These are phyloP conservation scores for Cystoisospora suis DNA, from an alignment of 169 alveolate genomes.

Conservation along the genomic window DNA sequence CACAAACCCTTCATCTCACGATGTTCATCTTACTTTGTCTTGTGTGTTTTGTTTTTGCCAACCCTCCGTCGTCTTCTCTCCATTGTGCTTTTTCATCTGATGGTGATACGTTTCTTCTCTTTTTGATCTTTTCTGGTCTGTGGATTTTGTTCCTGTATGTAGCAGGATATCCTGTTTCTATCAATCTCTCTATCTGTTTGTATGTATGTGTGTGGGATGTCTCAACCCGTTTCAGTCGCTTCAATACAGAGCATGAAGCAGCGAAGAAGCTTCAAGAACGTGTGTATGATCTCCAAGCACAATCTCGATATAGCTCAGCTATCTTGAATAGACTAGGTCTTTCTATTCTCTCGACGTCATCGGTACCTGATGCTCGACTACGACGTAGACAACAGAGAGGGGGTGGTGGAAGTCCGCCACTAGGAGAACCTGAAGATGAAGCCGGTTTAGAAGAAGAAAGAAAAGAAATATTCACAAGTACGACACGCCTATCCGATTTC, in stretches of 20 bases:
- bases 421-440: not conserved
- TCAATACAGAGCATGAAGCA: conserved; percentile 57
- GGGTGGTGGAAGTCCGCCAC: not conserved
- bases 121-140: no score
- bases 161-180: no score
- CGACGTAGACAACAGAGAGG: not conserved
- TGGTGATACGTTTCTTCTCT: no score
- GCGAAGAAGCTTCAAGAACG: conserved; percentile 47
- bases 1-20: no score
- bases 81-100: no score
- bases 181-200: no score
- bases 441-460: not conserved
- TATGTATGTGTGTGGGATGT: no score
- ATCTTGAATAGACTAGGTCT: conserved; percentile 53
- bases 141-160: no score
- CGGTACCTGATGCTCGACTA: not conserved
- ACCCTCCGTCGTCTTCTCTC: no score
- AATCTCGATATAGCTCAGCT: conserved; percentile 50
- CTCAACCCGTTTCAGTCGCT: conserved; percentile 52
- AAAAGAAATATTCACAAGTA: not conserved
- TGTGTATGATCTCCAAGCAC: conserved; percentile 37
- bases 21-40: no score
- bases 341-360: conserved; percentile 56
- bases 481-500: not conserved
- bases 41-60: no score